Percentiles rank a stretch among this genome's conserved stretches.
Evolutionary conservation across 352 stramenopile species (phyloP).

Genomic region (Phytophthora brassicae): DNA sequence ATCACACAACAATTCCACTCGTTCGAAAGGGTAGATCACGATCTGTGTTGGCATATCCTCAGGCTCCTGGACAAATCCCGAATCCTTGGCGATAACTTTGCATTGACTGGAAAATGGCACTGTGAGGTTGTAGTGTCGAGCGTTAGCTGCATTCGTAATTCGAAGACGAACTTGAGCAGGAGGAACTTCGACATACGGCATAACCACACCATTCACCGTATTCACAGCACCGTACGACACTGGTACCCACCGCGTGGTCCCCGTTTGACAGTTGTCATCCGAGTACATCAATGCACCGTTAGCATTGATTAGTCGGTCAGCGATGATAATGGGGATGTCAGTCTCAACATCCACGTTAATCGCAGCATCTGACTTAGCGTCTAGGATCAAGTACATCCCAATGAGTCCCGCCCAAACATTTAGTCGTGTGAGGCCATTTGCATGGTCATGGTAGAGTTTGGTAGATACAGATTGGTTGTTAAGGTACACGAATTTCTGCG

Average conservation of each 20-base stretch:
- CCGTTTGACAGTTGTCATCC: constrained; percentile 54
- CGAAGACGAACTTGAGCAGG: constrained; percentile 63
- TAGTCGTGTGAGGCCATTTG: constrained; percentile 62
- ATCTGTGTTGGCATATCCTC: constrained; percentile 26
- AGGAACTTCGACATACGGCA: constrained; percentile 67
- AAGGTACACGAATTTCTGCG: constrained; percentile 47
- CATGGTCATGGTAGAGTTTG: constrained; percentile 78
- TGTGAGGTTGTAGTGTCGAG: constrained; percentile 75
- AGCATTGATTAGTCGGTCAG: constrained; percentile 52
- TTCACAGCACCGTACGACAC: constrained; percentile 69
- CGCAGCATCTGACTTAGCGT: constrained; percentile 44
- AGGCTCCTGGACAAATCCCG: constrained; percentile 52
- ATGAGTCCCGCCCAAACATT: constrained; percentile 68
- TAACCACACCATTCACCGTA: constrained; percentile 67
- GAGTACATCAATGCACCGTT: constrained; percentile 65
- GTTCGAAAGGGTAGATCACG: constrained; percentile 60
- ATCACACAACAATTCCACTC: constrained; percentile 61
- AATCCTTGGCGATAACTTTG: constrained; percentile 64
- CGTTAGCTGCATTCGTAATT: constrained; percentile 59
- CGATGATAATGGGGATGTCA: constrained; percentile 61
- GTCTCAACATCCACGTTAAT: constrained; percentile 60
- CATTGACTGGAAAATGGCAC: constrained; percentile 68
- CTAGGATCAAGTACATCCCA: constrained; percentile 62
- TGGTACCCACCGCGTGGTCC: constrained; percentile 53
- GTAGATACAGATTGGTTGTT: constrained; percentile 74